Evolutionary conservation across 176 grass and related monocot species (phyloP).

Genomic region (Paspalum vaginatum): DNA sequence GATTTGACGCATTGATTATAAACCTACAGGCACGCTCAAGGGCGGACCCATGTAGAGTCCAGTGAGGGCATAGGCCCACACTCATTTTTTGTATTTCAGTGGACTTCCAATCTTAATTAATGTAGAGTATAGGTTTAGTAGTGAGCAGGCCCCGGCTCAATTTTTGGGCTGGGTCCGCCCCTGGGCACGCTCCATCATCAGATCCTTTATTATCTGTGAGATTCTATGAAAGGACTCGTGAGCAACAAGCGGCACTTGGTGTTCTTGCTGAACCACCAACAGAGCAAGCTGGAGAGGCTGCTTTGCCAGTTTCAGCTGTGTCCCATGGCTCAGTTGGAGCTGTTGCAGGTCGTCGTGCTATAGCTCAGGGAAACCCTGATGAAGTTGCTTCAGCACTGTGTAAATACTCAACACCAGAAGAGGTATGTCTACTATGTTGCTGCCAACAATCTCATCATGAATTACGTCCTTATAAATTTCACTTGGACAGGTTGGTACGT

Average conservation of each 20-base stretch:
- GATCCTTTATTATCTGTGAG: constrained; percentile 78
- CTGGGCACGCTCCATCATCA: constrained; percentile 67
- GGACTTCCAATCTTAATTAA: too few species aligned
- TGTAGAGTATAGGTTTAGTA: too few species aligned
- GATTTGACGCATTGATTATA: not conserved
- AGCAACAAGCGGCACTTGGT: constrained; percentile 78
- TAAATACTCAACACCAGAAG: constrained; percentile 91
- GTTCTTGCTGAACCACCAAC: constrained; percentile 77
- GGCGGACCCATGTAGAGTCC: too few species aligned
- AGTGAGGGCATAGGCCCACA: too few species aligned
- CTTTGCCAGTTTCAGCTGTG: constrained; percentile 40
- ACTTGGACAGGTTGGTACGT: constrained; percentile 75
- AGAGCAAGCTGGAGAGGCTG: constrained; percentile 50
- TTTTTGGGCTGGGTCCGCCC: too few species aligned
- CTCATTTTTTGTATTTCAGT: too few species aligned
- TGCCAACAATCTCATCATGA: not conserved
- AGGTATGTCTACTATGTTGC: constrained; percentile 53
- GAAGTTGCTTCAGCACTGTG: constrained; percentile 79
- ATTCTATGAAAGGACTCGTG: constrained; percentile 84
- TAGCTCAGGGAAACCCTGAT: constrained; percentile 85
- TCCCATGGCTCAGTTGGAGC: constrained; percentile 92
- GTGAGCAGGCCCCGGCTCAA: too few species aligned
- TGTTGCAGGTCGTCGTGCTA: constrained; percentile 77
- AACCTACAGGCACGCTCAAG: constrained; percentile 62
- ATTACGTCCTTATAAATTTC: constrained; percentile 34